Evolutionary conservation across 208 protist genomes (phyloP).

Genomic region (Leishmania amazonensis): DNA sequence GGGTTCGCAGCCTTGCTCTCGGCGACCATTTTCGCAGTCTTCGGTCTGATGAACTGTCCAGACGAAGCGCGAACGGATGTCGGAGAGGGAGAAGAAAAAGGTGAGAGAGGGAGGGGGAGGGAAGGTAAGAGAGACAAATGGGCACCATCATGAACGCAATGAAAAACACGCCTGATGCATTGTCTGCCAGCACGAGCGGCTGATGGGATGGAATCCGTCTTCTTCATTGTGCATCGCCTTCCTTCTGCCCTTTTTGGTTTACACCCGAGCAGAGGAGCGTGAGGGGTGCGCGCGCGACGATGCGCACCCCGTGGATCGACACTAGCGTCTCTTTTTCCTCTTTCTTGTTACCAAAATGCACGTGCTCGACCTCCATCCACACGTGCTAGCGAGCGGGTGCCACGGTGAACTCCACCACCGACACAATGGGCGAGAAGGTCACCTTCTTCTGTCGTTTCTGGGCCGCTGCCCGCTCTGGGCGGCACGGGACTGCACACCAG

Average conservation of each 20-base stretch:
- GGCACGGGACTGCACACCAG: constrained; percentile 33
- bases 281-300: background rate
- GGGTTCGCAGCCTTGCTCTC: constrained; percentile 93
- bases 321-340: background rate
- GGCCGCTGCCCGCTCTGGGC: constrained; percentile 16
- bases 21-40: constrained; percentile 58
- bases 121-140: background rate
- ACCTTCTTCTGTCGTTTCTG: constrained; percentile 25
- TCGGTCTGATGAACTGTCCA: constrained; percentile 33
- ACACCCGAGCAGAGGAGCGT: background rate
- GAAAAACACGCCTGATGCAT: background rate
- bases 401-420: constrained; percentile 30
- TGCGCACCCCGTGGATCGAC: background rate
- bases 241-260: background rate
- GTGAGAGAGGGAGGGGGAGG: background rate
- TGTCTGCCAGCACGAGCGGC: background rate
- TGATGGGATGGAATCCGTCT: background rate
- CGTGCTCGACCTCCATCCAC: too few relatives aligned
- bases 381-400: background rate
- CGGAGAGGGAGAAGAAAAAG: constrained; percentile 7
- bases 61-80: background rate
- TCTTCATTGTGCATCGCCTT: background rate
- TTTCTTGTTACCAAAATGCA: background rate
- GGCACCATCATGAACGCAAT: background rate
- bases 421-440: constrained; percentile 29